Evolutionary conservation across 139 green algal species (phyloP), one percentile per base, ranked within the genome.

Genomic region (Haematococcus lacustris): DNA sequence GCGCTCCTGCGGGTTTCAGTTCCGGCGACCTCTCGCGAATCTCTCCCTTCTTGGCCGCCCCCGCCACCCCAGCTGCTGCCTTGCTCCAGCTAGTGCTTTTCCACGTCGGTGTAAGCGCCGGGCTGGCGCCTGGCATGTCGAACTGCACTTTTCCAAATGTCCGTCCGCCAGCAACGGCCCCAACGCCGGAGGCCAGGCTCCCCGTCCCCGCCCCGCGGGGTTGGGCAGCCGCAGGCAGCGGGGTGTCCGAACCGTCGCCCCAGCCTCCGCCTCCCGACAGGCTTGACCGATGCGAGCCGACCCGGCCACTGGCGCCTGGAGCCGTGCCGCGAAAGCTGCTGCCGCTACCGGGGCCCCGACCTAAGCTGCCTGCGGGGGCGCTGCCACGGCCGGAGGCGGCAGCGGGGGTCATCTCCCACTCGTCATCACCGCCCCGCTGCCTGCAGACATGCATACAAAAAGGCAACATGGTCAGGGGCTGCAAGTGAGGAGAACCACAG

Each of bases 21-120:
- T 89, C 80, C 26, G 88, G 89, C 1, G 86, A 92, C 13, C 77
- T 70, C 43, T 88, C 83, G 43, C 83, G 76, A 2, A 70, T 67
- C 13, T 64, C 38, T 40, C 51, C 68, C 33, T 72, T 68, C 38
- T 43, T 51, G 13, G 61, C 51, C 47, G 1, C 39, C n/a, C 41
- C 40, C 70, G 17, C 65, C 2, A 7, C 32, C 50, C 51, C 66
- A 37, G 6, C 67, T 33, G 28, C 2, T 2, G 39, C 43, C 69
- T 71, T 74, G 74, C 80, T 86, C 89, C 90, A 94, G 26, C 76
- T 83, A 33, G 77, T 79, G 38, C 64, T 80, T 43, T 86, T 80
- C 87, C 87, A 93, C n/a, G 64, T 86, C 2, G 89, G 87, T 1
- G 88, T 93, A 32, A 92, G 64, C 33, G 83, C 81, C 1, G 88